These are phyloP conservation scores for Litchi chinensis DNA, from an alignment of 345 rosid species.

Conservation along the genomic window DNA sequence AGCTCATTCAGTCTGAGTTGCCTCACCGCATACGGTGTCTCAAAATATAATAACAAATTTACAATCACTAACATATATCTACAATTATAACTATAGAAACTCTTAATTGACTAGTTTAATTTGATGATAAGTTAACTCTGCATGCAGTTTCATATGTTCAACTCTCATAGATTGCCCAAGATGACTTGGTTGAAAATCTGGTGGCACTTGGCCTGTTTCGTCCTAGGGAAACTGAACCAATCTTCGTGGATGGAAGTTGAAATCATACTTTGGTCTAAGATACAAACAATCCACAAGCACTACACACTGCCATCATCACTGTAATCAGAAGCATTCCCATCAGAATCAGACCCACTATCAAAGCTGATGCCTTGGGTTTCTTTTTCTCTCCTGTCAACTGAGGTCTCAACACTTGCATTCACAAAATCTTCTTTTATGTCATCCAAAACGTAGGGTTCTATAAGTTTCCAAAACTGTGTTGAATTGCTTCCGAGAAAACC, in stretches of 20 bases:
- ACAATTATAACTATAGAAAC: background rate
- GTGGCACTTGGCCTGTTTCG: background rate
- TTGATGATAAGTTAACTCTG: background rate
- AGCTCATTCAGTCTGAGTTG: no score
- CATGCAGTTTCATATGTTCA: background rate
- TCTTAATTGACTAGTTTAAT: background rate
- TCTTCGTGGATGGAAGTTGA: background rate
- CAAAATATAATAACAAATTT: no score
- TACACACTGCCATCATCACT: constrained; percentile 24
- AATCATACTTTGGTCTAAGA: background rate
- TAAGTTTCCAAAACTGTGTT: constrained; percentile 62
- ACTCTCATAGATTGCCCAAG: background rate
- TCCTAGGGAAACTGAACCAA: background rate
- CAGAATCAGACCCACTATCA: constrained; percentile 41
- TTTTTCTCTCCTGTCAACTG: constrained; percentile 20
- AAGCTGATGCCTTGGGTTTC: constrained; percentile 38
- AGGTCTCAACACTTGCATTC: constrained; percentile 22
- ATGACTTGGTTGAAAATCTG: background rate
- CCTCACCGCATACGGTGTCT: no score
- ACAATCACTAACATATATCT: background rate
- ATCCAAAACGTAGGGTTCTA: constrained; percentile 62
- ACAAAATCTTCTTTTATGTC: constrained; percentile 54
- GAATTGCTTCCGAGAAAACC: constrained; percentile 75
- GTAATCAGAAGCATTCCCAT: constrained; percentile 28
- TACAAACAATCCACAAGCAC: background rate